phyloP scores from a whole-genome alignment of 495 filamentous ascomycete genomes.

The Penicillium dipodomyicola region DNA sequence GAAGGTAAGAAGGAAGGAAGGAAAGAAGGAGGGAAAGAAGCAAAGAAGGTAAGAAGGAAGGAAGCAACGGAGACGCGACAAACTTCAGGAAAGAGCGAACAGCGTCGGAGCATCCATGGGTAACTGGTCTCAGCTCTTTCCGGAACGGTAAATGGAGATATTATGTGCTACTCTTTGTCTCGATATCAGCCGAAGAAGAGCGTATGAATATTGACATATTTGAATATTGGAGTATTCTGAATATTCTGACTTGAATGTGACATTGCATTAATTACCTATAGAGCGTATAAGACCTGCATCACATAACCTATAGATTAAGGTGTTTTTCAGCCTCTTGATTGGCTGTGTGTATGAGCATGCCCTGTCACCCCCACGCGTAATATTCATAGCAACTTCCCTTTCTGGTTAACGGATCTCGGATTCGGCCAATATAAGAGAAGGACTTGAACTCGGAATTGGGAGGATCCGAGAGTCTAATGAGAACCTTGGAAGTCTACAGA shows the following conservation, averaged over 20 bases:
- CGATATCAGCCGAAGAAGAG: neutral
- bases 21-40: neutral
- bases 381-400: neutral
- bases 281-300: neutral
- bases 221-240: neutral
- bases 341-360: neutral
- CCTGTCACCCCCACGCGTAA: neutral
- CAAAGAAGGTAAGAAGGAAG: neutral
- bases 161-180: neutral
- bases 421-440: neutral
- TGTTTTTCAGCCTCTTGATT: neutral
- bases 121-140: neutral
- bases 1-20: too few relatives aligned
- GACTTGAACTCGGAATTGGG: neutral
- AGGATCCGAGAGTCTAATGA: neutral
- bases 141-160: neutral
- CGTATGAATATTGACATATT: neutral
- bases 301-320: neutral
- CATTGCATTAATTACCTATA: neutral
- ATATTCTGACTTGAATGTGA: neutral
- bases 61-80: neutral
- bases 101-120: too few relatives aligned
- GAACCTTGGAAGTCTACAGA: neutral
- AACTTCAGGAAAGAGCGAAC: neutral
- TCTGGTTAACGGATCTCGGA: conserved; percentile 10